Evolutionary conservation across 139 green algal species (phyloP), one percentile per base, ranked within the genome.

Genomic region (Chlorella sp.): DNA sequence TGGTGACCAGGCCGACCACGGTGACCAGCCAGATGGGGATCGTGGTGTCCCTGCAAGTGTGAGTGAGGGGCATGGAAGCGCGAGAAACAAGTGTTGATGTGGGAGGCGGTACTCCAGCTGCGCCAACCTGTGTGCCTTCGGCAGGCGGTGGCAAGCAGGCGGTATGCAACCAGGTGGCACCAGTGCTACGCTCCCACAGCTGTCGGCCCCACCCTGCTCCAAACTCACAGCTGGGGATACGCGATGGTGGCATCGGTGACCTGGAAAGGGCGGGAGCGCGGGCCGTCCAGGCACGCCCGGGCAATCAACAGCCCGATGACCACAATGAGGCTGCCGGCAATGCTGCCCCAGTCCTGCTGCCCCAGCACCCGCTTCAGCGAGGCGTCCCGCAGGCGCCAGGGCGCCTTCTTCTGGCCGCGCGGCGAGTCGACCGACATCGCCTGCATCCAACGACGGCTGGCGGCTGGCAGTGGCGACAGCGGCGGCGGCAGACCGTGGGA

Each of bases 21-120:
- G 80, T 39, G 26, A 68, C 86, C 39, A 74, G 25, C 81, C 74
- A 90, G 81, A 82, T 88, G 0, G 86, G 80, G 34, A 90, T 85
- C 18, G 73, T 85, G 44, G 68, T 65, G 34, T 73, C 41, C 11
- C 70, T 78, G 67, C 60, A 68, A 3, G 4, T 20, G 55, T 11
- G 3, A 67, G 69, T 17, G 11, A 57, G 38, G 17, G 26, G 28
- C 57, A 20, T 4, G 4, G 36, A 25, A n/a, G n/a, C n/a, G n/a
- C n/a, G n/a, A n/a, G n/a, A n/a, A n/a, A n/a, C n/a, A n/a, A n/a
- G n/a, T n/a, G n/a, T n/a, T n/a, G n/a, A n/a, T n/a, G n/a, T n/a
- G n/a, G n/a, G n/a, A n/a, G 60, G 36, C 1, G 21, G 32, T 17
- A 30, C 20, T n/a, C n/a, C n/a, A n/a, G n/a, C n/a, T n/a, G n/a